Evolutionary conservation across 1,284 basidiomycete species (phyloP).

Genomic region (Sphagnurus paluster): DNA sequence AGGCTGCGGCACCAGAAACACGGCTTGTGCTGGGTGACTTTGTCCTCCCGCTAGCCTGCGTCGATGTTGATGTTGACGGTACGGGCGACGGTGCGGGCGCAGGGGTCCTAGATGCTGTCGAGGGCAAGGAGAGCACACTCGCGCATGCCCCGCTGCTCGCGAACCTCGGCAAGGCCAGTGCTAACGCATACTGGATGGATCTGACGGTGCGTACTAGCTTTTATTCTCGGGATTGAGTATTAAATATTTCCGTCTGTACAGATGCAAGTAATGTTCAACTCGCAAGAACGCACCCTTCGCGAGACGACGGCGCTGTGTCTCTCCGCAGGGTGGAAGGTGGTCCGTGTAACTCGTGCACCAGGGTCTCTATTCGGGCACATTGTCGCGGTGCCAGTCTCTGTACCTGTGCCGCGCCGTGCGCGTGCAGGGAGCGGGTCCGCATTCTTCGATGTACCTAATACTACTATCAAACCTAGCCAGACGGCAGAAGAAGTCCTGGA

Average conservation of each 20-base stretch:
- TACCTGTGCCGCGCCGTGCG: constrained; percentile 36
- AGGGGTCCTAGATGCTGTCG: constrained; percentile 33
- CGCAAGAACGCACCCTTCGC: constrained; percentile 69
- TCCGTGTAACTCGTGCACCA: constrained; percentile 54
- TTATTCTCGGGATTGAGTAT: not conserved
- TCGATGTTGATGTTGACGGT: constrained; percentile 41
- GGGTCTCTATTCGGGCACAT: constrained; percentile 69
- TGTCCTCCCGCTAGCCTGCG: constrained; percentile 66
- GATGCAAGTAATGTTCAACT: constrained; percentile 74
- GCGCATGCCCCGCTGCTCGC: constrained; percentile 60
- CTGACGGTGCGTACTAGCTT: constrained; percentile 48
- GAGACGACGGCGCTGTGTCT: constrained; percentile 57
- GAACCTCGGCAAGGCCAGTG: constrained; percentile 70
- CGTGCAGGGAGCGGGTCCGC: constrained; percentile 27
- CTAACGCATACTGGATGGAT: constrained; percentile 74
- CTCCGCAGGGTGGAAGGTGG: constrained; percentile 68
- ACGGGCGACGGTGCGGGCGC: constrained; percentile 16
- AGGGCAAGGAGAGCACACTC: constrained; percentile 44
- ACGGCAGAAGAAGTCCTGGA: constrained; percentile 25
- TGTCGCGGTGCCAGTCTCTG: constrained; percentile 56
- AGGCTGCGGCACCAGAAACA: constrained; percentile 51
- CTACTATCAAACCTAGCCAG: constrained; percentile 8
- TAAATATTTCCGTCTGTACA: constrained; percentile 25
- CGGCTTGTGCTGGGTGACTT: constrained; percentile 68
- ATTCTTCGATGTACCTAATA: constrained; percentile 22